phyloP scores from a whole-genome alignment of 192 early-diverging fungal species.

The Gorgonomyces haynaldii region DNA sequence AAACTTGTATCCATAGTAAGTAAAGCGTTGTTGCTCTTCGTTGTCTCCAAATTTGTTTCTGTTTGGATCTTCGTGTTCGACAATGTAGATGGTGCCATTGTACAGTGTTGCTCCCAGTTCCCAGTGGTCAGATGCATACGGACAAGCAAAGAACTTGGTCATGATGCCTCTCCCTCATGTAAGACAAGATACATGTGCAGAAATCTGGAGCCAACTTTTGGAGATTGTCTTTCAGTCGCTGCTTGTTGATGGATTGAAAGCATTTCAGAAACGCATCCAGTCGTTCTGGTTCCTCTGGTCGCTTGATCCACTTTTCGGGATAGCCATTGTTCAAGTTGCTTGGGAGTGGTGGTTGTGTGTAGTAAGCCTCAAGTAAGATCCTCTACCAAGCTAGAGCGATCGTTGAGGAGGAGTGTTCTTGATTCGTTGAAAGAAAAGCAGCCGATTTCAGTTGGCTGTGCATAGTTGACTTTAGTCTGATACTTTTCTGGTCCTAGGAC shows the following conservation, averaged over 20 bases:
- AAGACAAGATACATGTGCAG: constrained; percentile 30
- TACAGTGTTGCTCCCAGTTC: constrained; percentile 63
- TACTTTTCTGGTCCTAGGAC: too few relatives aligned
- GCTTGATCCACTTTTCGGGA: constrained; percentile 50
- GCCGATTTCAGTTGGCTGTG: constrained; percentile 26
- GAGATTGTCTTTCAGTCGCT: too few relatives aligned
- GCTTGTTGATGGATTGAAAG: constrained; percentile 10
- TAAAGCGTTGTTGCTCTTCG: constrained; percentile 54
- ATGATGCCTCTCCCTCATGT: constrained; percentile 86
- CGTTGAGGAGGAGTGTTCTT: constrained; percentile 8
- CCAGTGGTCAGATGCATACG: constrained; percentile 73
- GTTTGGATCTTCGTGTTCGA: constrained; percentile 31
- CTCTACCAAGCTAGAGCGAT: background rate
- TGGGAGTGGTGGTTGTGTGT: constrained; percentile 6
- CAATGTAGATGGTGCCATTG: constrained; percentile 64
- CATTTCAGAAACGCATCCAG: constrained; percentile 66
- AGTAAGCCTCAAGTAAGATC: constrained; percentile 9
- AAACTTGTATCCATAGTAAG: constrained; percentile 85
- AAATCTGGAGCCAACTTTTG: constrained; percentile 4
- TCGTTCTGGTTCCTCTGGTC: constrained; percentile 56
- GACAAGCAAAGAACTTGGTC: constrained; percentile 72
- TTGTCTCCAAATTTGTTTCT: constrained; percentile 25
- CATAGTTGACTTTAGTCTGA: too few relatives aligned
- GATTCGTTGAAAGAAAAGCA: constrained; percentile 25
- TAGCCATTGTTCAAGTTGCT: constrained; percentile 47